Conservation (phyloP, 176 grass and related monocot species). For the Thalia dealbata region DNA sequence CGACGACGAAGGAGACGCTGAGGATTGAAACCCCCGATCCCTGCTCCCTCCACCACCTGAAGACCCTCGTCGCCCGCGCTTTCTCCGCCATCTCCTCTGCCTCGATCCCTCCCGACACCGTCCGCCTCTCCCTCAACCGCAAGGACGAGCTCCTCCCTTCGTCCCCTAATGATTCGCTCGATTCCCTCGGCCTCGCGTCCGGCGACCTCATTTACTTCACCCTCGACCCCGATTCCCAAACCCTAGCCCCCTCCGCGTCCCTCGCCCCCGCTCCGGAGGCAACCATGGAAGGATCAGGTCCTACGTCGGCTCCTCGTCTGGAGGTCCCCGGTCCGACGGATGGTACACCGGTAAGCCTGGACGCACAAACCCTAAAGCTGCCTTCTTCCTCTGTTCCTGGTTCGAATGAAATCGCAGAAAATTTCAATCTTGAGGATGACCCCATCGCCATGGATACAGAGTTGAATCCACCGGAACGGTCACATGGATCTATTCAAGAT, state of each 20-base stretch:
- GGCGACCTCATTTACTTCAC: constrained; percentile 77
- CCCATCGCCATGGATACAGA: not conserved
- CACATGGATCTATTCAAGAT: not conserved
- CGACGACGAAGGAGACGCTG: constrained; percentile 53
- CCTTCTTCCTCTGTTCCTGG: not conserved
- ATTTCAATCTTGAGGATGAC: constrained; percentile 3
- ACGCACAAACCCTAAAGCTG: constrained; percentile 1
- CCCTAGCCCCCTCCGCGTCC: not conserved
- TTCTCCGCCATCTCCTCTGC: constrained; percentile 23
- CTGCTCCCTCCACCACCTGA: constrained; percentile 44
- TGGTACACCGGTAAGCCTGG: not conserved
- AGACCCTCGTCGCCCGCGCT: constrained; percentile 40
- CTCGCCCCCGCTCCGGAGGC: not conserved
- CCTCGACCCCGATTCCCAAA: constrained; percentile 14
- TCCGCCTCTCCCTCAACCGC: constrained; percentile 90
- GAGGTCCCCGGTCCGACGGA: not conserved
- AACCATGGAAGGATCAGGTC: not conserved
- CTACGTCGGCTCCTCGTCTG: not conserved
- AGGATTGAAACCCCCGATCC: constrained; percentile 45
- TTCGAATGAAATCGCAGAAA: not conserved
- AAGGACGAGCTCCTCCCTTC: constrained; percentile 55
- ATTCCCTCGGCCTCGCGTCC: constrained; percentile 58
- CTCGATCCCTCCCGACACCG: constrained; percentile 41
- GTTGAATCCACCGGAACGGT: not conserved
- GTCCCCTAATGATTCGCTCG: constrained; percentile 30